These are phyloP conservation scores for Sporothrix brunneoviolacea DNA, from an alignment of 2,329 filamentous ascomycete species.

Conservation along the genomic window DNA sequence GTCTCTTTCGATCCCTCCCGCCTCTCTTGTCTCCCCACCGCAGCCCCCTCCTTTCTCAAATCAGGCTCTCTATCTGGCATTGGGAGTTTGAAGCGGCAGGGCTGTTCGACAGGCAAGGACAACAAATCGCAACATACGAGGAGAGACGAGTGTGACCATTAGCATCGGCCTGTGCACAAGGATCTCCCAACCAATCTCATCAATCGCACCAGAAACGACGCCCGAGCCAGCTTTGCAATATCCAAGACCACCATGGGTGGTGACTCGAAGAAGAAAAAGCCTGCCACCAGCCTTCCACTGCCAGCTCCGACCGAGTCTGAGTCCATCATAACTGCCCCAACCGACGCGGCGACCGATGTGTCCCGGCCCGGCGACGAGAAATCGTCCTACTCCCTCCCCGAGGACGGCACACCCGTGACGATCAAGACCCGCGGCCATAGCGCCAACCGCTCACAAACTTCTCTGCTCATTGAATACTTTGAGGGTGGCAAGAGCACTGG, in stretches of 20 bases:
- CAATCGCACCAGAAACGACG: conserved; percentile 1
- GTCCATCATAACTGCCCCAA: conserved; percentile 48
- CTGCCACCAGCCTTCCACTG: conserved; percentile 50
- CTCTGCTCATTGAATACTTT: conserved; percentile 90
- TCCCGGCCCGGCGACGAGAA: conserved; percentile 62
- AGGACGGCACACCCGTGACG: conserved; percentile 85
- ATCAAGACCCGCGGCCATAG: conserved; percentile 69
- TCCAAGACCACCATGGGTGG: conserved; percentile 24
- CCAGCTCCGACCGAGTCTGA: conserved; percentile 71
- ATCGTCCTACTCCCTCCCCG: conserved; percentile 72
- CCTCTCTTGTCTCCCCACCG: background rate
- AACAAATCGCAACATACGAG: background rate
- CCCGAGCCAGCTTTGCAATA: background rate
- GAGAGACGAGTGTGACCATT: background rate
- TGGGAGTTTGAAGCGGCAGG: background rate
- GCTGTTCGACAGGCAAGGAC: background rate
- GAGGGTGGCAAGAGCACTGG: conserved; percentile 63
- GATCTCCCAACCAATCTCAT: background rate
- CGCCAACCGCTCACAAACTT: conserved; percentile 69
- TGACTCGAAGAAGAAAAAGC: conserved; percentile 41
- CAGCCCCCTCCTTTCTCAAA: conserved; percentile 7
- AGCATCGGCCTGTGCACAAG: background rate
- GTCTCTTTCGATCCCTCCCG: background rate
- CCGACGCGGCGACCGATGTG: conserved; percentile 58
- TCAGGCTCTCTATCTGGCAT: conserved; percentile 10